Percentiles rank a stretch among this genome's conserved stretches.
Evolutionary conservation across 345 rosid genomes (phyloP).

Genomic region (Gossypium bickii): DNA sequence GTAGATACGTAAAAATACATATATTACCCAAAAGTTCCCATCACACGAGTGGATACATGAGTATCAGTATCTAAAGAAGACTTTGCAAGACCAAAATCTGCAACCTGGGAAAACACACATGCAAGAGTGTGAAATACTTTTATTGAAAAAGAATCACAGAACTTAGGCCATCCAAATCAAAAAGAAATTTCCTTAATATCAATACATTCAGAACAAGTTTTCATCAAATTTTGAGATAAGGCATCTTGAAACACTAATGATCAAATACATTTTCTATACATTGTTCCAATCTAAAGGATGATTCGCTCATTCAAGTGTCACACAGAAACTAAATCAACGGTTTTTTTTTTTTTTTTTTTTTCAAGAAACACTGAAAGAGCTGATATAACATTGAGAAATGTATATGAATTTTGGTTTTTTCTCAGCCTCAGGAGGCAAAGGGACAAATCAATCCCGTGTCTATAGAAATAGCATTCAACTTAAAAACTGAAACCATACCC

Average conservation of each 20-base stretch:
- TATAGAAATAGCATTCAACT: neutral
- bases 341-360: neutral
- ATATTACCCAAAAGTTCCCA: conserved; percentile 91
- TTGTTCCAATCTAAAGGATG: neutral
- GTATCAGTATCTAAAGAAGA: conserved; percentile 65
- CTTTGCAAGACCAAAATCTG: conserved; percentile 94
- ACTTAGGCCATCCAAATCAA: neutral
- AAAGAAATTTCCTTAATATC: neutral
- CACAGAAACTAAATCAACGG: neutral
- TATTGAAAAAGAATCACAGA: neutral
- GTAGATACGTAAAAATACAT: neutral
- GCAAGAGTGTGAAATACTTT: neutral
- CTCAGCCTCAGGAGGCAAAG: neutral
- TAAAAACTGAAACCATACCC: conserved; percentile 37
- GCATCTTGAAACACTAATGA: neutral
- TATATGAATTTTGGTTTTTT: neutral
- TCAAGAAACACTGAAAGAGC: neutral
- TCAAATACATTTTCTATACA: neutral
- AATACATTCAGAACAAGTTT: neutral
- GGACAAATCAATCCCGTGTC: neutral
- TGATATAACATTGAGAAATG: neutral
- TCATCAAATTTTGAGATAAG: neutral
- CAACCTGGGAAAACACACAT: conserved; percentile 45
- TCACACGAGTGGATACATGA: conserved; percentile 82
- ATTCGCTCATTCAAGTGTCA: neutral